phyloP scores from a whole-genome alignment of 192 early-diverging fungal genomes.

The Umbelopsis ramanniana region DNA sequence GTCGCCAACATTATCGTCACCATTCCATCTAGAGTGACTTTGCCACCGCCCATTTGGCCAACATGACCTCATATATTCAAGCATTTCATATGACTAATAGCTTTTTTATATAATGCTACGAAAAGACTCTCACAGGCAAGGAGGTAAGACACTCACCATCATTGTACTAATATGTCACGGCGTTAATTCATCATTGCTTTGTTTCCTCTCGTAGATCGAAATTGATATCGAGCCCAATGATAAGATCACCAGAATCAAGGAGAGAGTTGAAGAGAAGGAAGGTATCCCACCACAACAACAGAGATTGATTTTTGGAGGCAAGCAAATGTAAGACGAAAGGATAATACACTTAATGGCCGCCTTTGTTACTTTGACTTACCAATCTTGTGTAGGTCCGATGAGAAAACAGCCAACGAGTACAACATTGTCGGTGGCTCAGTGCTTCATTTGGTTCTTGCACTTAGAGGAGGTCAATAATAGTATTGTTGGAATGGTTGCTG shows the following conservation, averaged over 20 bases:
- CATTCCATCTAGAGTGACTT: no score
- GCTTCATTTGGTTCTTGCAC: slow-evolving; percentile 92
- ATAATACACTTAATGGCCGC: neutral
- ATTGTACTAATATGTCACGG: neutral
- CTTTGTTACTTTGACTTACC: neutral
- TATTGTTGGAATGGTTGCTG: neutral
- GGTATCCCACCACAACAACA: slow-evolving; percentile 98
- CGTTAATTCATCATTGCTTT: neutral
- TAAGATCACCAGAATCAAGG: slow-evolving; percentile 88
- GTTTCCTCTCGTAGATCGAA: slow-evolving; percentile 71
- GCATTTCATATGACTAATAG: neutral
- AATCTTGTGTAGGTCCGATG: slow-evolving; percentile 67
- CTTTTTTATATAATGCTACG: neutral
- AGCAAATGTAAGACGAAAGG: slow-evolving; percentile 79
- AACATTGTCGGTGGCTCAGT: slow-evolving; percentile 79
- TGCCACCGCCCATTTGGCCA: neutral
- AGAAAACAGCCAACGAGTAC: slow-evolving; percentile 71
- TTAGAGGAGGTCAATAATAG: slow-evolving; percentile 80
- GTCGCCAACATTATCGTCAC: no score
- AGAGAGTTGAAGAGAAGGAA: slow-evolving; percentile 94
- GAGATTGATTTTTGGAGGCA: slow-evolving; percentile 92
- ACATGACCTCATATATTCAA: neutral
- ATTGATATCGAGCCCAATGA: slow-evolving; percentile 85
- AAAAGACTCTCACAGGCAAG: slow-evolving; percentile 85
- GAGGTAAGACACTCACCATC: slow-evolving; percentile 60